Evolutionary conservation across 139 green algal species (phyloP), one percentile per base, ranked within the genome.

Genomic region (Coccomyxa sp.): DNA sequence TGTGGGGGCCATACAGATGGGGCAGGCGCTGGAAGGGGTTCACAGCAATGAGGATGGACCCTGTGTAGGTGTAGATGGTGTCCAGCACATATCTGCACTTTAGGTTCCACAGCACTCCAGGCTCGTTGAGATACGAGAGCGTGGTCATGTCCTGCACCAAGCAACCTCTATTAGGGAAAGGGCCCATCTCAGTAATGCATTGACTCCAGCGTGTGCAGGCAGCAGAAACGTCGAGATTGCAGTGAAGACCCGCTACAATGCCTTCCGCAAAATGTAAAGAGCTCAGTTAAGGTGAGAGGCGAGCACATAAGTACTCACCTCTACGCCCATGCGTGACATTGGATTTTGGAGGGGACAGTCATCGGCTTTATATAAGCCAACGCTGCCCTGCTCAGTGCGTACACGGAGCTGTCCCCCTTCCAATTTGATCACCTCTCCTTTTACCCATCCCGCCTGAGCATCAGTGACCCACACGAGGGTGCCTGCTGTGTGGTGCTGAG

Each of bases 111-210:
- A 98, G 89, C 54, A 99, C 97, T 0, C 93, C 95, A 6, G 97
- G 96, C 90, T 99, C 97, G 84, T 99, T 95, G 24, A 99, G 89
- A 86, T 99, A 98, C 0, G 91, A 90, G 55, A 99, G 88, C 39
- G 91, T 94, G 0, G 95, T 99, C 97, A 99, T 99, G 89, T 99
- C 94, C 93, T 98, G 88, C 68, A 82, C 10, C n/a, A 36, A 39
- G 6, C 2, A 1, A 10, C 29, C 4, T 72, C 34, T 29, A 72
- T 2, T 39, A 37, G 64, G 7, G 10, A 22, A 10, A 71, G 24
- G n/a, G 14, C 18, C 18, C 50, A 64, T 29, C 18, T 18, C 50
- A 64, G 50, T 64, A 64, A 29, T 64, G 14, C 50, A 64, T 29
- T 14, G 14, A 29, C 50, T 14, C 14, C 14, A 64, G 50, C 18